phyloP scores from a whole-genome alignment of 257 asterid species.

The Primulina huaijiensis region DNA sequence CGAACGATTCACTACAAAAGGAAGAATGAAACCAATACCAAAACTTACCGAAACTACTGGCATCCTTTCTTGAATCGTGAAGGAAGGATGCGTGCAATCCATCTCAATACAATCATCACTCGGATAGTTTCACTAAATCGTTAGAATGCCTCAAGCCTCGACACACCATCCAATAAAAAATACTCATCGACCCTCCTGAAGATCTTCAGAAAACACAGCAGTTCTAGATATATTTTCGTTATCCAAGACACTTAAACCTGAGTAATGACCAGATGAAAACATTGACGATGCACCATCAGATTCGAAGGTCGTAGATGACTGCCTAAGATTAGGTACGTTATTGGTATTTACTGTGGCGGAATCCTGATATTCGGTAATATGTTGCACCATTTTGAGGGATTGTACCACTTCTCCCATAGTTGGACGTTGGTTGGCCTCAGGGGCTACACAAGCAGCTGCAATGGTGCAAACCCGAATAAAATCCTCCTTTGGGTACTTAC shows the following conservation, averaged over 20 bases:
- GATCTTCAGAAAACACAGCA: constrained; percentile 85
- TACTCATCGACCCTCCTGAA: constrained; percentile 80
- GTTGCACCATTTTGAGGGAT: constrained; percentile 95
- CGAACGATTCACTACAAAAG: constrained; percentile 40
- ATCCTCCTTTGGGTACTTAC: constrained; percentile 83
- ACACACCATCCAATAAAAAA: constrained; percentile 10
- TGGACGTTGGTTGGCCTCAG: constrained; percentile 84
- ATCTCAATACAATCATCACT: constrained; percentile 1
- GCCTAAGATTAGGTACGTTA: constrained; percentile 67
- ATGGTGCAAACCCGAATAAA: constrained; percentile 83
- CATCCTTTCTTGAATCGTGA: constrained; percentile 13
- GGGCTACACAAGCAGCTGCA: constrained; percentile 97
- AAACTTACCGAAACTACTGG: constrained; percentile 8
- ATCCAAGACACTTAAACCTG: constrained; percentile 70
- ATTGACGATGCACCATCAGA: constrained; percentile 91
- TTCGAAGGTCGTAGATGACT: constrained; percentile 83
- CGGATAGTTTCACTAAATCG: constrained; percentile 1
- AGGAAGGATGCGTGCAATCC: not conserved
- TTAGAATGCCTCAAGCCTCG: constrained; percentile 10
- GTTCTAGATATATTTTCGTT: constrained; percentile 61
- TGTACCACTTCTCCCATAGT: constrained; percentile 99
- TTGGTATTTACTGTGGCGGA: constrained; percentile 38
- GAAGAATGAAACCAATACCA: constrained; percentile 30
- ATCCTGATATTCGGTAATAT: constrained; percentile 67
- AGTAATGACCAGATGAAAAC: constrained; percentile 90